A percentile compares a stretch with the other conserved stretches of the same genome.
These are phyloP conservation scores for Nothopassalora personata DNA, from an alignment of 2,329 filamentous ascomycete genomes.

Conservation along the genomic window DNA sequence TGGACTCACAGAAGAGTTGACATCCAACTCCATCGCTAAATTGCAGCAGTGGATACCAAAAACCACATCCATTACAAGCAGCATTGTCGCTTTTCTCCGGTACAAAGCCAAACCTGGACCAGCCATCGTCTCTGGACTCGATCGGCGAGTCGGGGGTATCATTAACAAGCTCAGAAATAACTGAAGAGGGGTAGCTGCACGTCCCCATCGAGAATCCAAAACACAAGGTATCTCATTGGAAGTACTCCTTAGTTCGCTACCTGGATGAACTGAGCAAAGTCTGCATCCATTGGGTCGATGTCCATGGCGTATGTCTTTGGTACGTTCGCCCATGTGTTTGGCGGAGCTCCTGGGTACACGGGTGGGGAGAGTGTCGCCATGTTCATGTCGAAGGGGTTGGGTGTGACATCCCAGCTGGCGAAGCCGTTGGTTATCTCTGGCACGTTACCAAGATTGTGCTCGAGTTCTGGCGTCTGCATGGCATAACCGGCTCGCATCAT, in stretches of 20 bases:
- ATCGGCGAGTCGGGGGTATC: slow-evolving; percentile 1
- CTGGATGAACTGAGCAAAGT: slow-evolving; percentile 29
- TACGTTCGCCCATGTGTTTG: background rate
- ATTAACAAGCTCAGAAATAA: background rate
- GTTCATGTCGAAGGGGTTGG: slow-evolving; percentile 11
- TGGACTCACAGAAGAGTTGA: background rate
- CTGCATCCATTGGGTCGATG: slow-evolving; percentile 28
- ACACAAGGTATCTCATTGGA: background rate
- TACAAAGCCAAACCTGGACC: background rate
- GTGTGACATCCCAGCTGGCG: slow-evolving; percentile 9
- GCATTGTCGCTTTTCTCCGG: background rate
- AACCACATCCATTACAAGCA: slow-evolving; percentile 1
- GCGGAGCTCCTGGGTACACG: background rate
- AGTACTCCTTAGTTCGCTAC: slow-evolving; percentile 18
- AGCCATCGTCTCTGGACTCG: background rate
- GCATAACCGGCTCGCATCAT: slow-evolving; percentile 22
- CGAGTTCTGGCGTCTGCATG: slow-evolving; percentile 15
- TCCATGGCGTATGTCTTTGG: slow-evolving; percentile 19
- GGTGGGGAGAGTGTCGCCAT: background rate
- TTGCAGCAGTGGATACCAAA: background rate
- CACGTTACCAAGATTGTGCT: slow-evolving; percentile 7
- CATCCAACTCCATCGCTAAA: slow-evolving; percentile 3
- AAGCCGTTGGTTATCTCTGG: slow-evolving; percentile 2
- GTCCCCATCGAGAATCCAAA: background rate
- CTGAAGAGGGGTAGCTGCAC: background rate